Evolutionary conservation across 2,329 filamentous ascomycete genomes (phyloP).

Genomic region (Cladophialophora psammophila): DNA sequence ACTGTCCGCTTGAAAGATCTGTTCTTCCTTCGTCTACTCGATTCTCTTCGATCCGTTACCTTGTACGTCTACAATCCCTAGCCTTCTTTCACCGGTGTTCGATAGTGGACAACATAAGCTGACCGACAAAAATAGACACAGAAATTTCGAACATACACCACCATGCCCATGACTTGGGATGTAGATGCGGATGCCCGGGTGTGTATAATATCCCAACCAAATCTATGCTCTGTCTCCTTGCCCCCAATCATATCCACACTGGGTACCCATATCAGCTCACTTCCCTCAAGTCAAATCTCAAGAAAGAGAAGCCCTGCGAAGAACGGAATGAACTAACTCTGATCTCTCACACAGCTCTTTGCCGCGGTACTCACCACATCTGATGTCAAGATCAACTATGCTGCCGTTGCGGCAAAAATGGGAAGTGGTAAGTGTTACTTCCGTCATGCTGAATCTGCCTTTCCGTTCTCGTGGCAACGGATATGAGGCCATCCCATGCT

Average conservation of each 20-base stretch:
- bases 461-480: neutral
- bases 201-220: neutral
- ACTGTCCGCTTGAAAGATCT: neutral
- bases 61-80: neutral
- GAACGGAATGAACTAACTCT: neutral
- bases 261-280: neutral
- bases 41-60: neutral
- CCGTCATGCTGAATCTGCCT: neutral
- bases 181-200: constrained; percentile 32
- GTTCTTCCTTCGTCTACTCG: neutral
- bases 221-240: neutral
- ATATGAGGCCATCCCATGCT: neutral
- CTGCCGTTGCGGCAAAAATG: constrained; percentile 7
- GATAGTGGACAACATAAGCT: neutral
- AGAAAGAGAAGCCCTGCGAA: neutral
- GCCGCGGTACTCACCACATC: constrained; percentile 4
- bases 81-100: neutral
- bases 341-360: constrained; percentile 7
- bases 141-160: constrained; percentile 9
- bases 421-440: constrained; percentile 11
- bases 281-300: neutral
- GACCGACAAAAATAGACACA: neutral
- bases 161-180: constrained; percentile 35
- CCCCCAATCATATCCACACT: neutral
- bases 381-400: neutral